Conservation (phyloP, 306 rosid species). For the Rosa persica region DNA sequence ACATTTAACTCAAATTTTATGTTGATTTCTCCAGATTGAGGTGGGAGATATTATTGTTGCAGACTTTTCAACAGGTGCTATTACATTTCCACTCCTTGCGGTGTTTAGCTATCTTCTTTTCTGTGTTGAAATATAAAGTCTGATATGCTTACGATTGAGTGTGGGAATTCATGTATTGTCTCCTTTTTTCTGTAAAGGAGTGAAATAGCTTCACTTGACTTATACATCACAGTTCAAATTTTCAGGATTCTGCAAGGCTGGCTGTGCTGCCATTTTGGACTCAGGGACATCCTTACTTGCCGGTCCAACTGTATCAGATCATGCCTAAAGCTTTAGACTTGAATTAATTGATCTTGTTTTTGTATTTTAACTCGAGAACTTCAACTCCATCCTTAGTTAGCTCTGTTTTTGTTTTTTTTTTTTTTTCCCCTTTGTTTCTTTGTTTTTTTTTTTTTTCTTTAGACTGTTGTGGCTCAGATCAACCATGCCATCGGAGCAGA, state of each 20-base stretch:
- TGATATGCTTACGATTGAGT: background rate
- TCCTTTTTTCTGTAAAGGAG: background rate
- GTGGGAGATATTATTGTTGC: slow-evolving; percentile 63
- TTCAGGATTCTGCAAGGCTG: slow-evolving; percentile 54
- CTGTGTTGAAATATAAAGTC: slow-evolving; percentile 8
- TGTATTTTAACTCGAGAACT: background rate
- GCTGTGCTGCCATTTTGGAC: slow-evolving; percentile 68
- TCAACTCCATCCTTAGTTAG: slow-evolving; percentile 19
- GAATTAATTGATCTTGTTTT: background rate
- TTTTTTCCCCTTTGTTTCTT: too few relatives aligned
- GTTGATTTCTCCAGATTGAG: slow-evolving; percentile 49
- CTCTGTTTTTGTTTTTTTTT: background rate
- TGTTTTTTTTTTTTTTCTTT: slow-evolving; percentile 3
- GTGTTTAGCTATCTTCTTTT: slow-evolving; percentile 9
- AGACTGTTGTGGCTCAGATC: slow-evolving; percentile 72
- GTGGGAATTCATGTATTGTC: background rate
- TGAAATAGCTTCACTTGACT: background rate
- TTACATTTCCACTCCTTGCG: slow-evolving; percentile 10
- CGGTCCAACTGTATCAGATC: slow-evolving; percentile 67
- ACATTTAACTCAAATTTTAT: slow-evolving; percentile 17
- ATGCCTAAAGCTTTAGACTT: slow-evolving; percentile 19
- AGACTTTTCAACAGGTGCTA: slow-evolving; percentile 59
- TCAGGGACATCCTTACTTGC: slow-evolving; percentile 68
- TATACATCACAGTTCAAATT: slow-evolving; percentile 20
- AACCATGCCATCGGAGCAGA: slow-evolving; percentile 78